Evolutionary conservation across 2,329 filamentous ascomycete species (phyloP).

Genomic region (Colletotrichum zoysiae): DNA sequence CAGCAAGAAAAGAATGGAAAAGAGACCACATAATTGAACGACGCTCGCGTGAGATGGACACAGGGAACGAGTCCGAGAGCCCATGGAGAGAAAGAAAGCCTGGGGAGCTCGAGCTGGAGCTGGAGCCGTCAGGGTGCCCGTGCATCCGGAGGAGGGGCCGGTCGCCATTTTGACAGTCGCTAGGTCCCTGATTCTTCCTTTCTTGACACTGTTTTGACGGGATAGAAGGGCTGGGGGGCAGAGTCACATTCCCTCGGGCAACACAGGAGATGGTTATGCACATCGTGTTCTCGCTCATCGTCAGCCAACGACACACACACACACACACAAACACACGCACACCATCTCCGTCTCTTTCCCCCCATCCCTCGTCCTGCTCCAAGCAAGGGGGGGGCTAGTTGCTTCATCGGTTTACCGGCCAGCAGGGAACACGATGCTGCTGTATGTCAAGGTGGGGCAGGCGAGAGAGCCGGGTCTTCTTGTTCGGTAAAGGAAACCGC

Average conservation of each 20-base stretch:
- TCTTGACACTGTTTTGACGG: background rate
- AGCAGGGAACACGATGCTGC: background rate
- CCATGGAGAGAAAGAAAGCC: constrained; percentile 1
- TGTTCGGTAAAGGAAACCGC: constrained; percentile 24
- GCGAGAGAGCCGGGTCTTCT: background rate
- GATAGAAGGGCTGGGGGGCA: background rate
- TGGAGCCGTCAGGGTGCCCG: constrained; percentile 31
- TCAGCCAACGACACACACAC: background rate
- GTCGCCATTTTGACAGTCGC: constrained; percentile 16
- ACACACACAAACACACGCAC: background rate
- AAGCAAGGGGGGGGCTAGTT: constrained; percentile 8
- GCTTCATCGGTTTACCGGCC: constrained; percentile 3
- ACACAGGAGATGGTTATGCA: background rate
- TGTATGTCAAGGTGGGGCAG: background rate
- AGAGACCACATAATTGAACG: too few species aligned
- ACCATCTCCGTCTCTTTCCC: background rate
- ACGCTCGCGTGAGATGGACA: background rate
- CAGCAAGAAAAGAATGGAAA: constrained; percentile 2
- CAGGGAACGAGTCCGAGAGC: constrained; percentile 33
- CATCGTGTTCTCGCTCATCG: background rate
- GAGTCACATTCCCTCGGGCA: background rate
- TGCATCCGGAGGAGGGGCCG: constrained; percentile 40
- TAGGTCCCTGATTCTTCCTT: constrained; percentile 20
- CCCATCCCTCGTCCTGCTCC: background rate
- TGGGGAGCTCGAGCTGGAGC: constrained; percentile 3